These are phyloP conservation scores for Botryosphaeria dothidea DNA, from an alignment of 2,329 filamentous ascomycete species.

Conservation along the genomic window DNA sequence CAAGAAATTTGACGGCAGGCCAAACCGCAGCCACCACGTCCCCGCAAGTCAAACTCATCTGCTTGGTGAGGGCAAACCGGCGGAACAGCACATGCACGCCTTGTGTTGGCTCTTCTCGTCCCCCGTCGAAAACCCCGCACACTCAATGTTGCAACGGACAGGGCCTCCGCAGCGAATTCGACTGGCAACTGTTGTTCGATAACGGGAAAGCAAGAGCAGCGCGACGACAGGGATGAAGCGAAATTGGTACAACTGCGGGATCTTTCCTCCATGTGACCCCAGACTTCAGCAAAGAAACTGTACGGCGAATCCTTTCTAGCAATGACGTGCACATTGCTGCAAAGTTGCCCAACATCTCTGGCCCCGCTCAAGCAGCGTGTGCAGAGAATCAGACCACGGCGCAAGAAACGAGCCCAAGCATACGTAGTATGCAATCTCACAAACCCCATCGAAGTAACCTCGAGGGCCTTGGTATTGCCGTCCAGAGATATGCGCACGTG, in stretches of 20 bases:
- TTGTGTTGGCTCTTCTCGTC: neutral
- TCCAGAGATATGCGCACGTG: neutral
- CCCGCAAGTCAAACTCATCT: neutral
- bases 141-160: neutral
- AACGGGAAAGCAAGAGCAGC: neutral
- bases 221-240: neutral
- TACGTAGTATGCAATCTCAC: neutral
- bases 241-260: slow-evolving; percentile 1
- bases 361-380: neutral
- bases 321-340: neutral
- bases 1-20: neutral
- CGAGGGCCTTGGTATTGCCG: neutral
- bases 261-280: neutral
- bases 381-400: neutral
- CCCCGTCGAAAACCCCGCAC: neutral
- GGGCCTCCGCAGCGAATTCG: neutral
- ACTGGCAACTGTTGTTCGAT: neutral
- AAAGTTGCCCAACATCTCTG: neutral
- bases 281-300: neutral
- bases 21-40: neutral
- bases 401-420: neutral
- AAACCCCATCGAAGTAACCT: neutral
- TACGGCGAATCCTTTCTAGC: neutral
- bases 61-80: neutral
- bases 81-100: neutral